Percentiles rank a stretch among this genome's conserved stretches.
These are phyloP conservation scores for Penicillium palitans DNA, from an alignment of 2,329 filamentous ascomycete genomes.

Conservation along the genomic window DNA sequence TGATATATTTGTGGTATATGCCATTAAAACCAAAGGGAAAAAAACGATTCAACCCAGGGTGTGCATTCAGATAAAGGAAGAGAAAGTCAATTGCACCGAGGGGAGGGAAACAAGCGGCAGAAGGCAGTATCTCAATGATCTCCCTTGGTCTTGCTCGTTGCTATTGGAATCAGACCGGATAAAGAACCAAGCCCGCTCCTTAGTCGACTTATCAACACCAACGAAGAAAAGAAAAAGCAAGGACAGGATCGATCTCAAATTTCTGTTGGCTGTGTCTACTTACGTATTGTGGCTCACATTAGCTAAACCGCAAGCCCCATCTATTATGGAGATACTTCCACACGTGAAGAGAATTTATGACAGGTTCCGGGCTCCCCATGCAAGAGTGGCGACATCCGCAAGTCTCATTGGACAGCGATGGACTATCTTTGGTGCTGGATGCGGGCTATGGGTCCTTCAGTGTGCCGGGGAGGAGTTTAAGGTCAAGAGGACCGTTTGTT, in stretches of 20 bases:
- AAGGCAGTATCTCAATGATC: constrained; percentile 7
- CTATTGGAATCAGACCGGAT: constrained; percentile 26
- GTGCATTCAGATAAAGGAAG: constrained; percentile 21
- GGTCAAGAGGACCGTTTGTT: constrained; percentile 3
- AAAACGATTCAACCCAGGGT: constrained; percentile 3
- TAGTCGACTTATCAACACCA: constrained; percentile 23
- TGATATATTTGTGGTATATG: background rate
- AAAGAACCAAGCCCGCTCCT: constrained; percentile 19
- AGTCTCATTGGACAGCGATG: background rate
- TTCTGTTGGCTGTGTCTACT: background rate
- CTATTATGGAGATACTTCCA: background rate
- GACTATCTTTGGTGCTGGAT: background rate
- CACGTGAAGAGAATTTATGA: background rate
- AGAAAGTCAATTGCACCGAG: background rate
- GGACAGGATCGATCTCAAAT: background rate
- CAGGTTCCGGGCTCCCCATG: background rate
- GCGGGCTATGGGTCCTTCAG: background rate
- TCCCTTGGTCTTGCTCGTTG: constrained; percentile 14
- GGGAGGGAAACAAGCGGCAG: constrained; percentile 1
- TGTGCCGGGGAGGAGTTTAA: constrained; percentile 1
- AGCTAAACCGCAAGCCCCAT: background rate
- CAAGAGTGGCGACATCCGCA: background rate
- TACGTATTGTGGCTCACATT: background rate
- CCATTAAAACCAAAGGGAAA: background rate
- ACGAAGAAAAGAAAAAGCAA: constrained; percentile 6